These are phyloP conservation scores for Cylindrodendrum hubeiense DNA, from an alignment of 2,329 filamentous ascomycete species.

Conservation along the genomic window DNA sequence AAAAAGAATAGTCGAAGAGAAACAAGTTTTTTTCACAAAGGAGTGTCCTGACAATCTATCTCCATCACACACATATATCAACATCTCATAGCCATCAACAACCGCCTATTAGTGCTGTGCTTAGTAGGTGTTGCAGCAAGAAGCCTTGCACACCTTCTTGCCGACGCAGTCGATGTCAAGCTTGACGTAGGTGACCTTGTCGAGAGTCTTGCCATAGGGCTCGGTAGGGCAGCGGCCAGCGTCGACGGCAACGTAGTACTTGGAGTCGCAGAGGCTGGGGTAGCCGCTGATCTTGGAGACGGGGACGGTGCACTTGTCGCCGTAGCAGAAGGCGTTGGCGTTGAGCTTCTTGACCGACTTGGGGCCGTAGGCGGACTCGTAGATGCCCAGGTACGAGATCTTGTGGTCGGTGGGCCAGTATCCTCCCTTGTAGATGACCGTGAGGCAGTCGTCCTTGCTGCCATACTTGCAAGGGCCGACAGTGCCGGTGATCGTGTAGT, in stretches of 20 bases:
- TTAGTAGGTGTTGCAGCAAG: conserved; percentile 19
- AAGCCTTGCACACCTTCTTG: conserved; percentile 24
- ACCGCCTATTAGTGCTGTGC: too few relatives aligned
- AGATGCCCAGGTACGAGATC: conserved; percentile 32
- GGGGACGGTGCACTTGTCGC: conserved; percentile 34
- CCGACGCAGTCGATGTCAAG: conserved; percentile 16
- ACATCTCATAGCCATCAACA: background rate
- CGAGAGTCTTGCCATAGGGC: conserved; percentile 1
- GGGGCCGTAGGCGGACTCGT: conserved; percentile 15
- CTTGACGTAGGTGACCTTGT: conserved; percentile 15
- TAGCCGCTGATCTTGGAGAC: conserved; percentile 12
- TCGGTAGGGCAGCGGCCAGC: conserved; percentile 30
- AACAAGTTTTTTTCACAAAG: background rate
- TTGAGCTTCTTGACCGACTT: conserved; percentile 32
- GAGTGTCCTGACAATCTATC: background rate
- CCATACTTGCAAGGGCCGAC: conserved; percentile 24
- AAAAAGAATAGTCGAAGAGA: background rate
- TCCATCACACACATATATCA: background rate
- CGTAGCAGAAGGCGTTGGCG: conserved; percentile 33
- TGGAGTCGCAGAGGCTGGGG: conserved; percentile 18
- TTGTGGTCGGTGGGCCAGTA: conserved; percentile 31
- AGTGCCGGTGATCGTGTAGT: conserved; percentile 33
- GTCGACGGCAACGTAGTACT: conserved; percentile 33
- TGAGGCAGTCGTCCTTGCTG: conserved; percentile 30
- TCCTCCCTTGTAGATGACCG: conserved; percentile 27